Base-by-base conservation (phyloP, 352 stramenopile species). In the Poterioochromonas sp. region DNA sequence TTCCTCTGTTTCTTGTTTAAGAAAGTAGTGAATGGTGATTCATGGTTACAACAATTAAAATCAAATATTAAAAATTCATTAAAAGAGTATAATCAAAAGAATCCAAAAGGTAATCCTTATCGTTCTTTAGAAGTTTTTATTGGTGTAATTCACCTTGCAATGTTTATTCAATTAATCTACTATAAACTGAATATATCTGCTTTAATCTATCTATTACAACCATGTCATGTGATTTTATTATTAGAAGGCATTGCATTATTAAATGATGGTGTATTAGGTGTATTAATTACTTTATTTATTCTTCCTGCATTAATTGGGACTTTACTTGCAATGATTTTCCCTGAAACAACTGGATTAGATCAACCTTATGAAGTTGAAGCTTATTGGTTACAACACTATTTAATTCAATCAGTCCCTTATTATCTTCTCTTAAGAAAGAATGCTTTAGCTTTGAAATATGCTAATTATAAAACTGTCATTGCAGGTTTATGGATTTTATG, bases 291-390 rank as follows among this genome's bases (percentile, higher is more conserved):
- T 29, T 43, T 71, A 22, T 71, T 71, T 29, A 41, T 71, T 15
- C 32, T 71, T 15, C 62, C 62, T 44, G 62, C 32, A 5, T 15
- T 71, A 3, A 71, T 29, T 41, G 62, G 62, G 11, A 71, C 62
- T 5, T 43, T 71, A 71, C 26, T 71, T 41, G 62, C 62, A 3
- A 71, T 71, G 62, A 8, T 71, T 8, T 71, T 71, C 26, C 62
- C 62, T 41, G 62, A 71, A 2, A 71, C 62, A 44, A 29, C 5
- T 71, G 62, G 62, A 71, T 43, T 71, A 12, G 62, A 71, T 71
- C 62, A 71, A 71, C 32, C 8, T 44, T 71, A 43, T 40, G 62
- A 71, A 71, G 8, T 44, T 26, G 62, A 71, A 44, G 11, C 32
- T 43, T 71, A 71, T 47, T 71, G 62, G 62, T 35, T 71, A 26